A percentile compares a stretch with the other conserved stretches of the same genome.
Conservation (phyloP, 257 asterid species). For the Solanum clarkiae region DNA sequence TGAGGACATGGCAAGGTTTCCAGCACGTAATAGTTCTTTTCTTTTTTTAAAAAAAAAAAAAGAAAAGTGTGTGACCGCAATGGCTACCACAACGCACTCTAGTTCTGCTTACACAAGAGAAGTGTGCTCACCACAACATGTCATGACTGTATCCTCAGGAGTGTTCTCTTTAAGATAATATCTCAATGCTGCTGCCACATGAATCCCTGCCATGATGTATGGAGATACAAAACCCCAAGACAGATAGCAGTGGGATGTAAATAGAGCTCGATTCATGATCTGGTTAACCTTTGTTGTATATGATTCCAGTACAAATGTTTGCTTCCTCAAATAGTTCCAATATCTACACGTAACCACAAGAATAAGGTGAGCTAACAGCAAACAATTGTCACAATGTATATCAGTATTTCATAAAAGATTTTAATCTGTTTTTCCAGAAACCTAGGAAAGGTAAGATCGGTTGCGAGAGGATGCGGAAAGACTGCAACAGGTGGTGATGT, state of each 20-base stretch:
- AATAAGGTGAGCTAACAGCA: not conserved
- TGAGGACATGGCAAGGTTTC: not conserved
- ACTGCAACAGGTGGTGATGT: slow-evolving; percentile 96
- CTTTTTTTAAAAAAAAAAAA: not conserved
- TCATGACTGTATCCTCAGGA: slow-evolving; percentile 42
- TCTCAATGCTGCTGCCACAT: slow-evolving; percentile 67
- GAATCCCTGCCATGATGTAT: slow-evolving; percentile 62
- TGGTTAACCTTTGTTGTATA: slow-evolving; percentile 73
- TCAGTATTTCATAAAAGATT: not conserved
- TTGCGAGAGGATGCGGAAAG: slow-evolving; percentile 97
- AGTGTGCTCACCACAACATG: slow-evolving; percentile 48
- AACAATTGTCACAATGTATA: not conserved
- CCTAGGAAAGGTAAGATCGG: slow-evolving; percentile 96
- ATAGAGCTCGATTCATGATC: slow-evolving; percentile 93
- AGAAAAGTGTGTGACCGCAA: not conserved
- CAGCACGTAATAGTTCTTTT: not conserved
- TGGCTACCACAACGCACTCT: not conserved
- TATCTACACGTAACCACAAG: slow-evolving; percentile 39
- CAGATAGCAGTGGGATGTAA: slow-evolving; percentile 77
- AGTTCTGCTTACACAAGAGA: not conserved
- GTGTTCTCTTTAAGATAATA: slow-evolving; percentile 37
- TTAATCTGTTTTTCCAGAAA: slow-evolving; percentile 10
- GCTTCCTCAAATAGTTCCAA: slow-evolving; percentile 98
- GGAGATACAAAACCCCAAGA: slow-evolving; percentile 96
- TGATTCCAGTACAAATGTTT: slow-evolving; percentile 93